Conservation (phyloP, 768 basidiomycete genomes). For the Leucogyrophana mollusca region DNA sequence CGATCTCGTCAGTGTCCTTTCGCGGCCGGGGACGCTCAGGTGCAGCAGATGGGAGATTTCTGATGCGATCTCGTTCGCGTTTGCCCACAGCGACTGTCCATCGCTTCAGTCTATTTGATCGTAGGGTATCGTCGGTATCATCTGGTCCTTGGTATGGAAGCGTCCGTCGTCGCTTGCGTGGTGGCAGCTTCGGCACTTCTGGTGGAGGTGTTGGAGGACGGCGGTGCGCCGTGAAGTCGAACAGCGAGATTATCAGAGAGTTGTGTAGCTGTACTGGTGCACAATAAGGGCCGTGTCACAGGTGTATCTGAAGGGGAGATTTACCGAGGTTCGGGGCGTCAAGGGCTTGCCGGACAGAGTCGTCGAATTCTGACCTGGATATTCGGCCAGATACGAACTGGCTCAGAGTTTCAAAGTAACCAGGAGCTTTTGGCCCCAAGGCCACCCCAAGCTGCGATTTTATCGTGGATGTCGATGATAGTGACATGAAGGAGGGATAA, state of each 20-base stretch:
- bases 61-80: slow-evolving; percentile 73
- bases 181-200: slow-evolving; percentile 57
- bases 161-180: slow-evolving; percentile 66
- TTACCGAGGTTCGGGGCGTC: slow-evolving; percentile 55
- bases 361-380: slow-evolving; percentile 77
- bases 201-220: slow-evolving; percentile 65
- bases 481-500: slow-evolving; percentile 73
- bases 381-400: slow-evolving; percentile 65
- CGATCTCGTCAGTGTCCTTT: slow-evolving; percentile 63
- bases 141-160: slow-evolving; percentile 73
- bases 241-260: slow-evolving; percentile 78
- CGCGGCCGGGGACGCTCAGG: slow-evolving; percentile 45
- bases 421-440: slow-evolving; percentile 57
- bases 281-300: slow-evolving; percentile 10
- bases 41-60: slow-evolving; percentile 41
- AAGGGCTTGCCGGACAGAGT: slow-evolving; percentile 59
- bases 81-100: slow-evolving; percentile 74
- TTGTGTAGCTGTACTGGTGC: slow-evolving; percentile 74
- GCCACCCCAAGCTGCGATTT: slow-evolving; percentile 64
- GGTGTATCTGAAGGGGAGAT: slow-evolving; percentile 7
- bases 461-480: slow-evolving; percentile 72
- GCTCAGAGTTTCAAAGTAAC: slow-evolving; percentile 65
- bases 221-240: slow-evolving; percentile 74
- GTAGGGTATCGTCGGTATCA: slow-evolving; percentile 52
- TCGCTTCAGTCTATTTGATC: slow-evolving; percentile 65